These are phyloP conservation scores for Tuber microsphaerosporum DNA, from an alignment of 495 filamentous ascomycete species.

Conservation along the genomic window DNA sequence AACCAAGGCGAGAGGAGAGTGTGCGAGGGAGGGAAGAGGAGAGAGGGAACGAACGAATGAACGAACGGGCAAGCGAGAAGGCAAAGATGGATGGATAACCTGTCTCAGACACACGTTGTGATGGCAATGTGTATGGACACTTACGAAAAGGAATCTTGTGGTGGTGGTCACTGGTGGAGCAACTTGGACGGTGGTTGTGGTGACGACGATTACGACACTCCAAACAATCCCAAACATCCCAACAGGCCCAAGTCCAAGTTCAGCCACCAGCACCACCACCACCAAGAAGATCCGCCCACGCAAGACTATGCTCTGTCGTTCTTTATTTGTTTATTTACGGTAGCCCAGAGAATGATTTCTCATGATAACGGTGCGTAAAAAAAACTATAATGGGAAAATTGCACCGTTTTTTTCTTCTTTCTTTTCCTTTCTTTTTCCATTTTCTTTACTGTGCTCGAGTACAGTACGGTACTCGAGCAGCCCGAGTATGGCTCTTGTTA, in stretches of 20 bases:
- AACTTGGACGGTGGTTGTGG: constrained; percentile 10
- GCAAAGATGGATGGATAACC: constrained; percentile 21
- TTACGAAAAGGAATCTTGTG: constrained; percentile 27
- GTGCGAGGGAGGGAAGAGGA: constrained; percentile 9
- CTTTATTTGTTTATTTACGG: neutral
- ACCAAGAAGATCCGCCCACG: constrained; percentile 29
- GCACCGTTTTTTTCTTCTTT: neutral
- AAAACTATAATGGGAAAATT: neutral
- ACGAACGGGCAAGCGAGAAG: neutral
- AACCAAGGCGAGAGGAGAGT: neutral
- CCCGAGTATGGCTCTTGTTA: neutral
- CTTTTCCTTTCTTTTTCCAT: neutral
- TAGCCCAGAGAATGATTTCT: neutral
- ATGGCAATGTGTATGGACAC: neutral
- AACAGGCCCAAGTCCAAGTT: constrained; percentile 18
- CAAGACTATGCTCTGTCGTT: constrained; percentile 11
- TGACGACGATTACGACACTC: constrained; percentile 27
- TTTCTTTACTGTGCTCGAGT: too few relatives aligned
- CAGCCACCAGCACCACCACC: constrained; percentile 24
- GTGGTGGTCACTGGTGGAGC: constrained; percentile 20
- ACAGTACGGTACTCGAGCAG: too few relatives aligned
- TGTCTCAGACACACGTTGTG: constrained; percentile 24
- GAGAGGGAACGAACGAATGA: constrained; percentile 11
- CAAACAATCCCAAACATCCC: constrained; percentile 20
- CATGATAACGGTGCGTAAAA: neutral